phyloP scores from a whole-genome alignment of 1,284 basidiomycete genomes.

The Amylostereum areolatum region DNA sequence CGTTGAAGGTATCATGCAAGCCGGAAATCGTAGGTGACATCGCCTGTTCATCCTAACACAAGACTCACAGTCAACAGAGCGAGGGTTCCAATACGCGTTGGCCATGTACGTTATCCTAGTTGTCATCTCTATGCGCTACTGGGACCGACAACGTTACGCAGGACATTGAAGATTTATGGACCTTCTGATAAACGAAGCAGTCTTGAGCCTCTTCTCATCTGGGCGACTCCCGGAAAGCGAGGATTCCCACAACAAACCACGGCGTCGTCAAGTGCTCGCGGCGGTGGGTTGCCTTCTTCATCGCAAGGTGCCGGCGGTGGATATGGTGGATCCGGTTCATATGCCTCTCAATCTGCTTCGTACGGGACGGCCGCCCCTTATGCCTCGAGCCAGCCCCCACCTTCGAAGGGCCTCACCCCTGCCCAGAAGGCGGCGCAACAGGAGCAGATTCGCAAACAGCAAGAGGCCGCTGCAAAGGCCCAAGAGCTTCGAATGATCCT shows the following conservation, averaged over 20 bases:
- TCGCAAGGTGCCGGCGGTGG: not conserved
- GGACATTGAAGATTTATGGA: constrained; percentile 70
- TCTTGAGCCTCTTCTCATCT: constrained; percentile 62
- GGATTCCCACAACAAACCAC: constrained; percentile 38
- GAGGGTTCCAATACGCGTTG: constrained; percentile 45
- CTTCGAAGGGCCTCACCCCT: constrained; percentile 11
- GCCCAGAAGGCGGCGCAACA: constrained; percentile 26
- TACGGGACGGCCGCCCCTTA: not conserved
- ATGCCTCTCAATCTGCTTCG: not conserved
- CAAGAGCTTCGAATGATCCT: constrained; percentile 62
- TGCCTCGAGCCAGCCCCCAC: not conserved
- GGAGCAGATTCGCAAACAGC: constrained; percentile 36
- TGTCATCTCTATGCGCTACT: not conserved
- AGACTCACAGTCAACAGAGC: constrained; percentile 26
- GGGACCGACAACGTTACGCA: constrained; percentile 21
- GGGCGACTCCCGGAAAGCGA: constrained; percentile 67
- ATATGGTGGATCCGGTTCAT: too few relatives aligned
- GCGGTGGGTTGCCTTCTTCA: not conserved
- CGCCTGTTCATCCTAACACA: not conserved
- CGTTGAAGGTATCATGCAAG: constrained; percentile 71
- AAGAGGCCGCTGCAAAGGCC: constrained; percentile 53
- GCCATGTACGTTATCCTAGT: constrained; percentile 42
- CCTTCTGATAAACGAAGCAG: constrained; percentile 47
- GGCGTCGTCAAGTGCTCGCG: constrained; percentile 13
- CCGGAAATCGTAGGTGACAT: constrained; percentile 58